A percentile compares a stretch with the other conserved stretches of the same genome.
Evolutionary conservation across 352 stramenopile species (phyloP).

Genomic region (Phytophthora pluvialis): DNA sequence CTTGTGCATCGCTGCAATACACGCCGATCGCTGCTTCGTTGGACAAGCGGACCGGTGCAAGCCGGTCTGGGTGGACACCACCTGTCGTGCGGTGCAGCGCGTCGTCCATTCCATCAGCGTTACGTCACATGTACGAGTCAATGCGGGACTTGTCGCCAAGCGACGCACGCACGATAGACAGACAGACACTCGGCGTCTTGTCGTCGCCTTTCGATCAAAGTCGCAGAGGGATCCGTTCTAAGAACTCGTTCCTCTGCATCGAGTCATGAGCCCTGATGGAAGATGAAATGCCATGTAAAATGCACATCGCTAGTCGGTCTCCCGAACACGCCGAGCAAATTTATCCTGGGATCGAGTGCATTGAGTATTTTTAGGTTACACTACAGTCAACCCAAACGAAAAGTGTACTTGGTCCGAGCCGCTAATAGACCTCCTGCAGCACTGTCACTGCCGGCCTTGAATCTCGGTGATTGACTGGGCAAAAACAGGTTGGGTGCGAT

Average conservation of each 20-base stretch:
- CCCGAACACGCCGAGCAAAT: conserved; percentile 14
- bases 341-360: conserved; percentile 30
- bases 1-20: not conserved
- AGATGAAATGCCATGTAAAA: not conserved
- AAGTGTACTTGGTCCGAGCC: conserved; percentile 9
- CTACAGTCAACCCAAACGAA: not conserved
- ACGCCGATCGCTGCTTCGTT: not conserved
- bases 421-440: too few species aligned
- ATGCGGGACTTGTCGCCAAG: conserved; percentile 9
- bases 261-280: conserved; percentile 34
- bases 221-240: conserved; percentile 9
- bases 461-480: conserved; percentile 21
- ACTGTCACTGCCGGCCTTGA: conserved; percentile 15
- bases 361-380: conserved; percentile 16
- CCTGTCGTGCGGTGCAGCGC: conserved; percentile 17
- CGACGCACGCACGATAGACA: conserved; percentile 7
- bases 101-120: conserved; percentile 12
- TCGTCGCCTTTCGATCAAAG: conserved; percentile 11
- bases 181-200: conserved; percentile 12
- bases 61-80: conserved; percentile 9
- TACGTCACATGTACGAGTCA: conserved; percentile 23
- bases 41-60: not conserved
- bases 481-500: conserved; percentile 21
- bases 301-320: conserved; percentile 18
- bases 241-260: conserved; percentile 4